Base-by-base conservation (phyloP, 352 stramenopile genomes). In the Peronospora destructor region DNA sequence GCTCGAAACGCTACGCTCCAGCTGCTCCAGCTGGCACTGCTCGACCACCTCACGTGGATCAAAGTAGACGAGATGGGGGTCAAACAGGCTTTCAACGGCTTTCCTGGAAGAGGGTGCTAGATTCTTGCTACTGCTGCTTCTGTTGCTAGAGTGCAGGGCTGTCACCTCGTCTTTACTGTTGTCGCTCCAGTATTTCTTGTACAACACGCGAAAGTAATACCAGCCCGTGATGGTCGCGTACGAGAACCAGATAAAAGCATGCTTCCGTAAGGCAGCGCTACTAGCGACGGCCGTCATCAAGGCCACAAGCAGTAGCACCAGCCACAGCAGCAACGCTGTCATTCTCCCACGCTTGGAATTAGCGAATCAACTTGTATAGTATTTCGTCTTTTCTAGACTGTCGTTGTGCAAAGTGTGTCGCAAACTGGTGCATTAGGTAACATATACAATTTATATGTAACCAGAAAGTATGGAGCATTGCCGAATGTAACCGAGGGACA, bases 401-500 rank as follows among this genome's bases (percentile, higher is more conserved):
- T 3, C 19, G 3, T 21, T 21, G 19, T 21, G 19, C 1, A 21
- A 21, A 21, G 1, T 21, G 19, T 21, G 19, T 21, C 19, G 19
- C 19, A 21, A 21, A 21, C 3, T 21, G 19, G 19, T 21, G 19
- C 19, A 21, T 21, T 21, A 21, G 19, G 19, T 21, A 21, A 21
- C 19, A 3, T 21, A 21, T 21, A 21, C 19, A 3, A 21, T 21
- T 21, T 21, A 3, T 21, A 21, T 21, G 3, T 21, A 3, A 21
- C 3, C n/a, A n/a, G n/a, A 21, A 21, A 21, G 19, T 21, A 21
- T 91, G 0, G 9, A 7, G 26, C 2, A 3, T 32, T 32, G 9
- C 26, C 73, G 75, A 81, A 1, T 95, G 19, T 95, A 58, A 83
- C 68, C 10, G 77, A 91, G 0, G 88, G 87, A 3, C 68, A 96